phyloP scores from a whole-genome alignment of 202 grass and related monocot species.

The Schoenoplectus triqueter region DNA sequence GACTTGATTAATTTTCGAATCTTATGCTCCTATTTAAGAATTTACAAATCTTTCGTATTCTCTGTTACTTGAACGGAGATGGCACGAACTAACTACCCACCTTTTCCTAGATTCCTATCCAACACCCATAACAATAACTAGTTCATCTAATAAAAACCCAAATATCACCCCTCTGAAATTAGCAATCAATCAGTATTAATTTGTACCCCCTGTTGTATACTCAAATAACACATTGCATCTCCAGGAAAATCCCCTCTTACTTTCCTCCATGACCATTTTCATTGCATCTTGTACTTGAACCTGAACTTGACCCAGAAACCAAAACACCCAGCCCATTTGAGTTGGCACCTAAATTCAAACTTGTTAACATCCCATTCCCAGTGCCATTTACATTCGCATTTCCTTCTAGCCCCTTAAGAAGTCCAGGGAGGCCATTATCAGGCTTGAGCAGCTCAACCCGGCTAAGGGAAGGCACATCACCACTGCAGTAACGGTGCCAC shows the following conservation, averaged over 20 bases:
- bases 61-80: constrained; percentile 34
- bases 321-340: neutral
- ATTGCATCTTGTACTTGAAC: constrained; percentile 34
- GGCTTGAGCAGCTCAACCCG: constrained; percentile 55
- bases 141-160: constrained; percentile 28
- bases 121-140: constrained; percentile 6
- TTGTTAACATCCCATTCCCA: constrained; percentile 11
- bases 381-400: constrained; percentile 32
- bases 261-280: constrained; percentile 53
- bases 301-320: constrained; percentile 12
- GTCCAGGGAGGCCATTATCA: constrained; percentile 38
- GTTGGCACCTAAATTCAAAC: constrained; percentile 15
- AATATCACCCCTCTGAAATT: constrained; percentile 37
- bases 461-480: constrained; percentile 63
- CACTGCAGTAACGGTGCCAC: constrained; percentile 82
- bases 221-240: constrained; percentile 15
- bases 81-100: constrained; percentile 22
- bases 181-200: constrained; percentile 33
- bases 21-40: constrained; percentile 46
- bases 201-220: constrained; percentile 12
- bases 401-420: constrained; percentile 42
- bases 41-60: constrained; percentile 55
- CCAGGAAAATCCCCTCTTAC: constrained; percentile 34
- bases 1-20: constrained; percentile 48
- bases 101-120: constrained; percentile 22